Conservation (phyloP, 2,329 filamentous ascomycete genomes). For the Phialophora tarda region DNA sequence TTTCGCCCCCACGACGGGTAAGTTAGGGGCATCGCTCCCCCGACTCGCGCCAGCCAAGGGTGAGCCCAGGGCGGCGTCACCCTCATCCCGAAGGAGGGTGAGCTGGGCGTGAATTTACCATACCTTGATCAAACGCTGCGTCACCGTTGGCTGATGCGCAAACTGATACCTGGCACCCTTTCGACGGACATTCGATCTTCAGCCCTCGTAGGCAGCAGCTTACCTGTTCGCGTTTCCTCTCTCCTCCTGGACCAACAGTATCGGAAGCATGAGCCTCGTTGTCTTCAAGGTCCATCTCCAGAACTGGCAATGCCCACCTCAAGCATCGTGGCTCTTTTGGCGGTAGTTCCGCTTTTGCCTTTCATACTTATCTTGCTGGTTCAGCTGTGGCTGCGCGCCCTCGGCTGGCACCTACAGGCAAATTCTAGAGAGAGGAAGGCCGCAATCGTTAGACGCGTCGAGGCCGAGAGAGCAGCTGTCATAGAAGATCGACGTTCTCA, state of each 20-base stretch:
- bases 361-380: slow-evolving; percentile 25
- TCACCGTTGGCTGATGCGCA: slow-evolving; percentile 28
- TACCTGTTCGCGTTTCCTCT: not conserved
- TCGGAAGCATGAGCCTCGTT: slow-evolving; percentile 29
- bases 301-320: slow-evolving; percentile 37
- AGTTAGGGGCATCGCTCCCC: too few relatives aligned
- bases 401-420: slow-evolving; percentile 33
- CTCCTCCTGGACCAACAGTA: slow-evolving; percentile 12
- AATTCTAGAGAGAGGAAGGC: slow-evolving; percentile 31
- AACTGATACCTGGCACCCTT: slow-evolving; percentile 4
- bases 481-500: slow-evolving; percentile 16
- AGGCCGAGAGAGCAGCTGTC: slow-evolving; percentile 47
- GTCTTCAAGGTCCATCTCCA: slow-evolving; percentile 11
- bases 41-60: too few relatives aligned
- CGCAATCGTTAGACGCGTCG: slow-evolving; percentile 32
- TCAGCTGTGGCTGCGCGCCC: slow-evolving; percentile 21
- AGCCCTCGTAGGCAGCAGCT: not conserved
- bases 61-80: too few relatives aligned
- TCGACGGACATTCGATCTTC: not conserved
- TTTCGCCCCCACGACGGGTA: too few relatives aligned
- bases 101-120: not conserved
- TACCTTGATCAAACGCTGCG: too few relatives aligned
- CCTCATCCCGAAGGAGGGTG: too few relatives aligned
- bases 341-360: slow-evolving; percentile 31
- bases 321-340: slow-evolving; percentile 29